Evolutionary conservation across 768 basidiomycete genomes (phyloP), one percentile per base, ranked within the genome.

Genomic region (Boletus rex-veris): DNA sequence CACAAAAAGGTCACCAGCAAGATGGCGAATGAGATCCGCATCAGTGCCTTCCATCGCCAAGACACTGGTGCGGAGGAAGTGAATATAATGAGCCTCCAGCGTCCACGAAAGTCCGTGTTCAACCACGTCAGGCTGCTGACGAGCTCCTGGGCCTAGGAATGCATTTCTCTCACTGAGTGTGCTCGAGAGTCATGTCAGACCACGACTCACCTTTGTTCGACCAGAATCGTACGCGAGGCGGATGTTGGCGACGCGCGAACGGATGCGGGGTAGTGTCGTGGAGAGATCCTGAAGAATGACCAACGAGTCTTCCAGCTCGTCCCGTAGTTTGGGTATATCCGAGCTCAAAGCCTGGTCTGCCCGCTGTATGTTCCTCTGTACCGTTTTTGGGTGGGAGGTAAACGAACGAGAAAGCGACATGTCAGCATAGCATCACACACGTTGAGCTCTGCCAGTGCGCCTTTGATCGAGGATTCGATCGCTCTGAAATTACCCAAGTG

Each of bases 81-180:
- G 74, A 90, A 90, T 61, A 90, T 83, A 71, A 83, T 85, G 21
- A 78, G 69, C 40, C 86, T 80, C 81, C 85, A 86, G 12, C 88
- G 85, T 65, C 85, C 83, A 52, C 86, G 85, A 66, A 88, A 84
- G 45, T 86, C 84, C 0, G 85, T 90, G 65, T 90, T 89, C 21
- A 90, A 75, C 88, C 88, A 91, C 49, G 76, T 76, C 41, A 91
- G 73, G 50, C 84, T 84, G 3, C 68, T 67, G n/a, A 84, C 81
- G 16, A 91, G 80, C 7, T 75, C 70, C 60, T 80, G 76, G 9
- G 89, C 89, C 88, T 90, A 43, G 30, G 7, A 12, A 26, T 4
- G 28, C 6, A 21, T 24, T 21, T 19, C 33, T n/a, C 33, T 44
- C 39, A 36, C 35, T 51, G 52, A 39, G 41, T 9, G 54, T 18